Evolutionary conservation across 2,329 filamentous ascomycete species (phyloP), one percentile per base, ranked within the genome.

Genomic region (Bipolaris zeicola): DNA sequence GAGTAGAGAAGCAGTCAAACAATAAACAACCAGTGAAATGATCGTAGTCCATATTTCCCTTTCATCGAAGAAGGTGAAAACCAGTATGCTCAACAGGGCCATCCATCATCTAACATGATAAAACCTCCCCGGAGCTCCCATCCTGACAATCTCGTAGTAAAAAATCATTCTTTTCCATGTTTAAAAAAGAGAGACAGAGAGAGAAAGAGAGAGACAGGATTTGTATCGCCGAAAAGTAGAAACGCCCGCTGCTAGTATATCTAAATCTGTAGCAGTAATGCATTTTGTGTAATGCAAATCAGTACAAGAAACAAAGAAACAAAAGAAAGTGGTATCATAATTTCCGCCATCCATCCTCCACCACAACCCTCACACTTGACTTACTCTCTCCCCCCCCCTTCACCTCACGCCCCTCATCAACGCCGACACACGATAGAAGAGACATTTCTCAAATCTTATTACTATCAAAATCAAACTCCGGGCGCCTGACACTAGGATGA

Each of bases 401-500:
- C 26, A 5, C 6, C 26, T 8, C 8, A 3, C 1, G 1, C 3
- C 7, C 6, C 36, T 20, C n/a, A 1, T 16, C 36, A 38, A 16
- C 34, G 1, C 2, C 18, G 10, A 22, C 20, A 16, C 11, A 22
- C 28, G 31, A 22, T 5, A 33, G 11, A 16, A 20, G 47, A 28
- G 34, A 7, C 1, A 4, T 7, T 24, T 31, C 38, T 37, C 58
- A 74, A 46, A 74, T 63, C 63, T 48, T 48, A 10, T 45, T 38
- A 14, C 68, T 72, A 42, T 69, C 65, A 22, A 61, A 71, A 26
- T 73, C 66, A 3, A 55, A 63, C 58, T 74, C 72, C 0, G 67
- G 64, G 33, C 73, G 63, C 48, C 71, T 58, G 16, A 66, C 57
- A 31, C 72, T 75, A 1, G 64, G 85, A 78, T 87, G 85, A 65